Conservation (phyloP, 371 early-diverging fungal genomes). For the Saksenaea oblongispora region DNA sequence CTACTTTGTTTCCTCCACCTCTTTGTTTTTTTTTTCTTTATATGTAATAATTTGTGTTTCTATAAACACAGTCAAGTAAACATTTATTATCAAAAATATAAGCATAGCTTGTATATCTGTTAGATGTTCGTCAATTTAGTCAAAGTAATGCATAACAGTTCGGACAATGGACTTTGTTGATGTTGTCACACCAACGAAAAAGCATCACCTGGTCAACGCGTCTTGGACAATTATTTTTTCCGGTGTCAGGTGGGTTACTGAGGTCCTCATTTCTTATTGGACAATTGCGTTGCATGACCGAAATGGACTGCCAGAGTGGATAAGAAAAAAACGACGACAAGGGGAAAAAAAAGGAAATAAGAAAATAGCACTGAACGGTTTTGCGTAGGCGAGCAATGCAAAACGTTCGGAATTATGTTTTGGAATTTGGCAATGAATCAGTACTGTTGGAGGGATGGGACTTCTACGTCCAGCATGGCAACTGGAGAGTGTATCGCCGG, state of each 20-base stretch:
- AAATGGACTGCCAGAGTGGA: not conserved
- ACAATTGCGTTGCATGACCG: not conserved
- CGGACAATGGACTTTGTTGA: not conserved
- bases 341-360: not conserved
- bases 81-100: too few species aligned
- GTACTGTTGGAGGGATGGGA: constrained; percentile 17
- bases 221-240: not conserved
- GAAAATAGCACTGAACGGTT: not conserved
- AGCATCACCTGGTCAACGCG: constrained; percentile 4
- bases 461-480: constrained; percentile 21
- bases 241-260: not conserved
- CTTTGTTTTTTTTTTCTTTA: too few species aligned
- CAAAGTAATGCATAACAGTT: not conserved
- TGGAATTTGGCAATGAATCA: not conserved
- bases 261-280: not conserved
- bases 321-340: not conserved
- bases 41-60: too few species aligned
- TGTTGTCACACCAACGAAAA: not conserved
- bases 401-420: not conserved
- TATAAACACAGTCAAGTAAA: too few species aligned
- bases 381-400: constrained; percentile 8
- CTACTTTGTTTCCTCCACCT: too few species aligned
- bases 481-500: constrained; percentile 31
- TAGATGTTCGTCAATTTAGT: not conserved
- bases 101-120: too few species aligned